Evolutionary conservation across 345 rosid genomes (phyloP), one percentile per base, ranked within the genome.

Genomic region (Excoecaria cochinchinensis): DNA sequence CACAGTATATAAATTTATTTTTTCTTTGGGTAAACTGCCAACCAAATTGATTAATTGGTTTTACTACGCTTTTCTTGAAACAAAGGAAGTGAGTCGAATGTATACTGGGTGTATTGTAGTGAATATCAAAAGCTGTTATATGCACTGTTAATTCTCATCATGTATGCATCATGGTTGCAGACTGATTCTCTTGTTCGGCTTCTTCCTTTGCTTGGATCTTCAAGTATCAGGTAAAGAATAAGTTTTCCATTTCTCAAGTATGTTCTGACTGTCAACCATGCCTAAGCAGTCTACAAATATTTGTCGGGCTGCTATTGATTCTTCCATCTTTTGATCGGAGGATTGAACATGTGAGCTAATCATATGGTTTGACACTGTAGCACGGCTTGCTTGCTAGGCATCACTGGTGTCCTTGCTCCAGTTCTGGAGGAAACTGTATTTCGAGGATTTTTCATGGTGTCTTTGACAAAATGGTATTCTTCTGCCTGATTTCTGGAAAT

Each of bases 371-470:
- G 73, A 50, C 69, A 7, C 48, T 81, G 78, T 77, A 95, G 98
- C 87, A 92, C 98, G 67, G 93, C 92, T 73, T 91, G 94, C 86
- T 85, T 95, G 88, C 78, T 95, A 71, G 97, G 90, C 50, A 80
- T 92, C 77, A 93, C 97, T 13, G 98, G 98, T 62, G 69, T 92
- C 84, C 86, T 92, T 76, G 99, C 99, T 76, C 99, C 99, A 61
- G 62, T 95, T 74, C 92, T 95, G 47, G 99, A 95, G 82, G 99
- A 95, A 85, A 91, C 92, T 5, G 84, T 95, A 17, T 95, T 95
- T 82, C 97, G 99, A 73, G 99, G 98, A 52, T 95, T 95, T 85
- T 87, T 95, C 65, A 88, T 95, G 99, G 92, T 88, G 63, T 87
- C 97, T 63, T 82, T 95, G 64, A 95, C 99, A 76, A 95, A 91